These are phyloP conservation scores for Rhizopogon vesiculosus DNA, from an alignment of 768 basidiomycete genomes.

Conservation along the genomic window DNA sequence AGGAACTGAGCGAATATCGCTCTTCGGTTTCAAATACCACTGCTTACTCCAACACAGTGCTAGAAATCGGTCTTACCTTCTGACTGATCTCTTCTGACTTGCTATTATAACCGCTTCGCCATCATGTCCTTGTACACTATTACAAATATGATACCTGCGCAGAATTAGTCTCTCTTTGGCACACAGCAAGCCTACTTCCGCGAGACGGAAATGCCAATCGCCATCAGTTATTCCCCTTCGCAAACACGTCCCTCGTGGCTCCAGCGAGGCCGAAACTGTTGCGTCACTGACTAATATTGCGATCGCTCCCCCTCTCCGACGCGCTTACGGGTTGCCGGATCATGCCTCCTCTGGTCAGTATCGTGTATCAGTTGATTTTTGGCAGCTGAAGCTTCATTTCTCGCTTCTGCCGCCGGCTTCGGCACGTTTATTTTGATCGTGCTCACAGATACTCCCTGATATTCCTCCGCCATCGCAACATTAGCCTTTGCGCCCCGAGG, in stretches of 20 bases:
- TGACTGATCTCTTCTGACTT: neutral
- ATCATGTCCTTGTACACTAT: constrained; percentile 25
- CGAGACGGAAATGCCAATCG: constrained; percentile 10
- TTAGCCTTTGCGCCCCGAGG: constrained; percentile 27
- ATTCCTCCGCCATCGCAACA: constrained; percentile 27
- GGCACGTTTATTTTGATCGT: constrained; percentile 10
- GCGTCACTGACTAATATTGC: constrained; percentile 27
- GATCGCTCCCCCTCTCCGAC: constrained; percentile 22
- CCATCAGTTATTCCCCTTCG: constrained; percentile 17
- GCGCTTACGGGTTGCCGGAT: constrained; percentile 18
- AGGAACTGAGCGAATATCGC: neutral
- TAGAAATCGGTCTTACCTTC: neutral
- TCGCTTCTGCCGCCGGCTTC: constrained; percentile 14
- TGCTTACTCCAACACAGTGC: neutral
- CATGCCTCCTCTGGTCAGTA: constrained; percentile 23
- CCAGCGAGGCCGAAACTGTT: constrained; percentile 29
- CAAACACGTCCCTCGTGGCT: constrained; percentile 22
- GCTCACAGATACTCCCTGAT: constrained; percentile 18
- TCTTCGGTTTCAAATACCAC: neutral
- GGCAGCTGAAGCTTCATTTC: constrained; percentile 13
- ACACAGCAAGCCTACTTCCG: constrained; percentile 10
- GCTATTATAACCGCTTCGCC: neutral
- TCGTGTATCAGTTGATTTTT: constrained; percentile 11
- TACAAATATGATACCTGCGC: constrained; percentile 19
- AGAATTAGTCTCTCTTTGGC: constrained; percentile 14